Evolutionary conservation across 225 moss, liverwort and hornwort genomes (phyloP), one percentile per base, ranked within the genome.

Genomic region (Pleurozium schreberi): DNA sequence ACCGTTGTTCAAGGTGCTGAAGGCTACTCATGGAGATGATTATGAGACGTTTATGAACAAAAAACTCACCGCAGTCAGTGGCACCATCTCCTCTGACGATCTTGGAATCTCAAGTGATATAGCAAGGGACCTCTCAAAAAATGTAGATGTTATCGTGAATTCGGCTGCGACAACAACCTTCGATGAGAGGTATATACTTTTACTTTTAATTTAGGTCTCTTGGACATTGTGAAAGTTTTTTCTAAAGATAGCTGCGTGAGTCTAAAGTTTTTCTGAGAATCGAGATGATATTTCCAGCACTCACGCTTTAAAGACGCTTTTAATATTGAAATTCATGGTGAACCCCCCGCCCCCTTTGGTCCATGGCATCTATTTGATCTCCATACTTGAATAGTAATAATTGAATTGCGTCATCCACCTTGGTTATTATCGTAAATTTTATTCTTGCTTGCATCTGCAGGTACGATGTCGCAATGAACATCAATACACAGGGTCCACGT

Each of bases 91-190:
- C 82, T 78, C 85, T 68, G 90, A 94, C 85, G 96, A 89, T 68
- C 96, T 97, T 78, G 96, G 95, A 81, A 84, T 97, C 33, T 65
- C 89, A 79, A 81, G 62, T 52, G 86, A 85, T 42, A 58, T 87
- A 45, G 73, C 90, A 26, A 83, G 87, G 55, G 90, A 93, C 62
- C 89, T 97, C 38, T 92, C 93, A 11, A 88, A 84, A 73, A 90
- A 83, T 66, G 76, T 97, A 42, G 91, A 97, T 83, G 90, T 97
- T 20, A 96, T 97, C 70, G 93, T 97, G 42, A 97, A 96, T 86
- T 96, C 96, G 27, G 96, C 96, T 81, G 96, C 96, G 75, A 97
- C 91, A 67, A 97, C 96, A 9, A 94, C 94, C 82, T 97, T 97
- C 87, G 96, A 97, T 88, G 96, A 96, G 83, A 94, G 96, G 96